Conservation (phyloP, 2,329 filamentous ascomycete species). For the Aspergillus puulaauensis region DNA sequence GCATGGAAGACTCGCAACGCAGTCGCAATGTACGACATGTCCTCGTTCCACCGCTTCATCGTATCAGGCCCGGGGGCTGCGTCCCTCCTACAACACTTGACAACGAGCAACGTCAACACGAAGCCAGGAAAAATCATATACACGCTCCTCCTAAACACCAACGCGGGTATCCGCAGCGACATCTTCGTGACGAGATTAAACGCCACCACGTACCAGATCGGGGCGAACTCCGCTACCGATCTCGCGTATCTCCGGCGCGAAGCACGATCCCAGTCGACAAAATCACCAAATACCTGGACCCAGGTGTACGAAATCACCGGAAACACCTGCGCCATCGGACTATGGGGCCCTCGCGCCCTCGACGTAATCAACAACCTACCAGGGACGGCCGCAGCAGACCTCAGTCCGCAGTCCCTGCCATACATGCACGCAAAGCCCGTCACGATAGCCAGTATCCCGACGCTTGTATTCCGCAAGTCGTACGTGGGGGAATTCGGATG, state of each 20-base stretch:
- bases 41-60: slow-evolving; percentile 58
- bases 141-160: slow-evolving; percentile 54
- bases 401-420: slow-evolving; percentile 41
- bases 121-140: slow-evolving; percentile 55
- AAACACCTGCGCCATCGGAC: slow-evolving; percentile 60
- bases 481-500: slow-evolving; percentile 63
- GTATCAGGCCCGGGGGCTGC: slow-evolving; percentile 58
- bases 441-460: slow-evolving; percentile 56
- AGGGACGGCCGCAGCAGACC: slow-evolving; percentile 14
- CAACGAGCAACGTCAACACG: slow-evolving; percentile 38
- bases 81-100: slow-evolving; percentile 55
- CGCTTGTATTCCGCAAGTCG: slow-evolving; percentile 56
- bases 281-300: slow-evolving; percentile 44
- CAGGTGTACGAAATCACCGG: slow-evolving; percentile 61
- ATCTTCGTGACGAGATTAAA: slow-evolving; percentile 56
- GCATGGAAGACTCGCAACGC: slow-evolving; percentile 66
- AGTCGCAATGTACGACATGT: slow-evolving; percentile 64
- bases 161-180: slow-evolving; percentile 58
- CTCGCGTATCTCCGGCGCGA: slow-evolving; percentile 55
- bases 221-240: slow-evolving; percentile 57
- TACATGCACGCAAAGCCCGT: slow-evolving; percentile 53
- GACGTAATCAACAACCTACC: slow-evolving; percentile 50
- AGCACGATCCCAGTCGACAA: slow-evolving; percentile 48
- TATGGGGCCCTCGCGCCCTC: slow-evolving; percentile 60
- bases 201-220: slow-evolving; percentile 50